These are phyloP conservation scores for Digitaria exilis DNA, from an alignment of 202 grass and related monocot species.

Conservation along the genomic window DNA sequence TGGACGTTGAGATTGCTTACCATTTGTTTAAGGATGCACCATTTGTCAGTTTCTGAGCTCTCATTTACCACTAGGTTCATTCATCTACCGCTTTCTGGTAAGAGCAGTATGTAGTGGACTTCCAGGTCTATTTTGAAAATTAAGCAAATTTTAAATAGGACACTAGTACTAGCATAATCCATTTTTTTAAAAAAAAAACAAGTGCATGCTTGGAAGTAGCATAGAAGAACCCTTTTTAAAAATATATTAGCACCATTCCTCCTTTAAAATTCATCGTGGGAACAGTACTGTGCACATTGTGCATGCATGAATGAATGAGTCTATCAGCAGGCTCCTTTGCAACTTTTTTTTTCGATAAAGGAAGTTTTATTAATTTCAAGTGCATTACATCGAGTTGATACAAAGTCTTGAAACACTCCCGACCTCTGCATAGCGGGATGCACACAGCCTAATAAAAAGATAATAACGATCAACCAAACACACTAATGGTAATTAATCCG, in stretches of 20 bases:
- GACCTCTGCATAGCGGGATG: too few species aligned
- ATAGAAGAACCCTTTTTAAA: not conserved
- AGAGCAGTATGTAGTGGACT: not conserved
- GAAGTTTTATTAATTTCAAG: too few species aligned
- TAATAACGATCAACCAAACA: too few species aligned
- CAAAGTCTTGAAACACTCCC: too few species aligned
- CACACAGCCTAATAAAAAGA: too few species aligned
- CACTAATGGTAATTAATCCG: too few species aligned
- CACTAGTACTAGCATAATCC: not conserved
- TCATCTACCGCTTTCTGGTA: constrained; percentile 1
- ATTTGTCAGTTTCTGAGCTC: constrained; percentile 27
- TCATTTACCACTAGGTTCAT: not conserved
- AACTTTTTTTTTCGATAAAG: too few species aligned
- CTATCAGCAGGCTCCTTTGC: not conserved
- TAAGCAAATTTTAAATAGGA: not conserved
- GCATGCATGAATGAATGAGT: not conserved
- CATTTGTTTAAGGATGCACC: not conserved
- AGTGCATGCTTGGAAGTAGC: not conserved
- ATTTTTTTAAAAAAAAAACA: not conserved
- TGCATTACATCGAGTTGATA: too few species aligned
- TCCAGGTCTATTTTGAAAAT: not conserved
- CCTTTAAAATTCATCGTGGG: not conserved
- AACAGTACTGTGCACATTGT: not conserved
- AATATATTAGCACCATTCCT: not conserved
- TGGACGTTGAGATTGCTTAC: not conserved